These are phyloP conservation scores for Rauvolfia tetraphylla DNA, from an alignment of 257 asterid species.

Conservation along the genomic window DNA sequence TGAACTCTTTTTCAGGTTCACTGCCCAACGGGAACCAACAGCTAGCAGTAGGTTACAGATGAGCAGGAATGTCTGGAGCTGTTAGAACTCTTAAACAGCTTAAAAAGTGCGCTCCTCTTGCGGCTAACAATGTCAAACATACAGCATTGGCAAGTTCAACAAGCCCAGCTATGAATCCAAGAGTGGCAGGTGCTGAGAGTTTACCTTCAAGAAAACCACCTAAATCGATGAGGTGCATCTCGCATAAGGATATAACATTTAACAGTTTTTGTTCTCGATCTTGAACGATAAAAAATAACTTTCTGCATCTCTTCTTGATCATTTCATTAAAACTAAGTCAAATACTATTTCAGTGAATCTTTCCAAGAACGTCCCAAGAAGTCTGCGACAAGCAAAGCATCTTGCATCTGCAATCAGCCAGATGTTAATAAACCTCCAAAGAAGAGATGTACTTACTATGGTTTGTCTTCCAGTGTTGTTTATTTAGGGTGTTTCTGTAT, in stretches of 20 bases:
- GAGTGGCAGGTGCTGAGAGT: background rate
- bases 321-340: background rate
- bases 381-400: background rate
- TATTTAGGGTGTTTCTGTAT: background rate
- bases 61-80: background rate
- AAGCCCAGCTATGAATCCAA: background rate
- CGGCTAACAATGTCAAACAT: background rate
- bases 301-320: background rate
- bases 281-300: background rate
- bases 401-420: background rate
- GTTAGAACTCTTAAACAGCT: background rate
- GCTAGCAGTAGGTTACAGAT: background rate
- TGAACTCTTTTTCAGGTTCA: background rate
- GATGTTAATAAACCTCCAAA: background rate
- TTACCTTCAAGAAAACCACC: background rate
- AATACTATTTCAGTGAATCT: constrained; percentile 8
- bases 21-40: constrained; percentile 1
- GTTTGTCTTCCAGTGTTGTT: background rate
- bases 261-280: background rate
- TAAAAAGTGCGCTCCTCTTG: background rate
- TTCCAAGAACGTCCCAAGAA: background rate
- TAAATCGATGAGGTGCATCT: background rate
- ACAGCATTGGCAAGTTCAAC: background rate
- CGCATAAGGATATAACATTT: background rate
- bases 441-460: constrained; percentile 15